Base-by-base conservation (phyloP, 495 filamentous ascomycete genomes). In the Neurospora intermedia region DNA sequence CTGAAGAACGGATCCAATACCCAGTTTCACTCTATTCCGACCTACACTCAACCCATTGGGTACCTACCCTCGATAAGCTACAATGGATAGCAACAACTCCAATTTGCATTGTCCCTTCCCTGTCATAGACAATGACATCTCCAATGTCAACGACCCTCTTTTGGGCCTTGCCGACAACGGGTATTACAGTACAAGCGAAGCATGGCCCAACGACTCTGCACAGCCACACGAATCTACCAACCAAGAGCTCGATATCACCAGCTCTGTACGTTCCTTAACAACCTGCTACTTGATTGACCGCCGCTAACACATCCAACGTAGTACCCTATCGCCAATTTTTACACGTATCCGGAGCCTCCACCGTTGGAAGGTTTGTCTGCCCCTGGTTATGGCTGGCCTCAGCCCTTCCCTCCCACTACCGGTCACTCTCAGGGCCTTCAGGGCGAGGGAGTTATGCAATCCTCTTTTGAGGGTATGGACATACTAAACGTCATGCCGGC, bases 371-470 rank as follows among this genome's bases (percentile, higher is more conserved):
- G 0, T 10, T 2, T 27, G 0, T 4, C 10, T n/a, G n/a, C n/a
- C n/a, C n/a, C n/a, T 5, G 11, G 23, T 6, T 11, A 13, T 0
- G n/a, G 27, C 0, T 59, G 48, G 48, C 27, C 2, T 59, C 48
- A 59, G 20, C 11, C 27, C 48, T 1, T 59, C 11, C 1, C 10
- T 15, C 11, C 20, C 0, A 6, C 0, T 1, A 6, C 20, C 48
- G 5, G 6, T 15, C 2, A 54, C 46, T 0, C 27, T 10, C 20
- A 59, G 11, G 11, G 0, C 48, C 2, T 0, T 1, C 0, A 59
- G 2, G 48, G 16, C 10, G 1, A 27, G 0, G 48, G 48, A 59
- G 0, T 13, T 0, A 59, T 27, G 5, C 23, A 0, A 0, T 23
- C 45, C 9, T 1, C 45, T n/a, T 1, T 13, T 6, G 48, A 59